Evolutionary conservation across 148 eudicot species (phyloP).

Genomic region (Fagopyrum homotropicum): DNA sequence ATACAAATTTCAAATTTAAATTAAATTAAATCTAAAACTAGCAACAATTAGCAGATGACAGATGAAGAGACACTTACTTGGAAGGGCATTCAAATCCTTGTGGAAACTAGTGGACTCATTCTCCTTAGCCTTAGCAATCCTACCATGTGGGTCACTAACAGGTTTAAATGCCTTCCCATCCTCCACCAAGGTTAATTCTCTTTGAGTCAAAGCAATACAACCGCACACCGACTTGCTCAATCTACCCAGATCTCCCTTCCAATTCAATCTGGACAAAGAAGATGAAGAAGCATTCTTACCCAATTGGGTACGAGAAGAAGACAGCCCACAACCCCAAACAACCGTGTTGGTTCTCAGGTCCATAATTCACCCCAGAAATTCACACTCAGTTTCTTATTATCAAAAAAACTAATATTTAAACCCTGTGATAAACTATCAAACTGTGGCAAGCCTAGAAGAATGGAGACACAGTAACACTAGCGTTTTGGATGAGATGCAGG

Average conservation of each 20-base stretch:
- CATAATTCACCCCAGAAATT: slow-evolving; percentile 20
- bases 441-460: not conserved
- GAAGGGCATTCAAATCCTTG: slow-evolving; percentile 41
- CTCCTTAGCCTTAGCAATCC: slow-evolving; percentile 14
- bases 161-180: slow-evolving; percentile 36
- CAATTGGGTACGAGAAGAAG: slow-evolving; percentile 30
- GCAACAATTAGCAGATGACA: not conserved
- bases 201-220: slow-evolving; percentile 23
- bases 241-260: slow-evolving; percentile 24
- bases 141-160: slow-evolving; percentile 19
- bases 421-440: not conserved
- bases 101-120: slow-evolving; percentile 28
- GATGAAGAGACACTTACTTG: slow-evolving; percentile 33
- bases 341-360: slow-evolving; percentile 31
- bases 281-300: slow-evolving; percentile 17
- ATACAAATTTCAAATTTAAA: not conserved
- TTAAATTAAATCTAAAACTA: not conserved
- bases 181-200: slow-evolving; percentile 31
- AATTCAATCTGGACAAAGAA: slow-evolving; percentile 20
- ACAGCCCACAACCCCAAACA: slow-evolving; percentile 25
- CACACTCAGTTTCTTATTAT: not conserved
- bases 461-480: not conserved
- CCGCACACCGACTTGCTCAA: slow-evolving; percentile 29
- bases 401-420: not conserved
- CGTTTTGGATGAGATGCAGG: slow-evolving; percentile 17